phyloP scores from a whole-genome alignment of 768 basidiomycete genomes.

The Suillus luteus region DNA sequence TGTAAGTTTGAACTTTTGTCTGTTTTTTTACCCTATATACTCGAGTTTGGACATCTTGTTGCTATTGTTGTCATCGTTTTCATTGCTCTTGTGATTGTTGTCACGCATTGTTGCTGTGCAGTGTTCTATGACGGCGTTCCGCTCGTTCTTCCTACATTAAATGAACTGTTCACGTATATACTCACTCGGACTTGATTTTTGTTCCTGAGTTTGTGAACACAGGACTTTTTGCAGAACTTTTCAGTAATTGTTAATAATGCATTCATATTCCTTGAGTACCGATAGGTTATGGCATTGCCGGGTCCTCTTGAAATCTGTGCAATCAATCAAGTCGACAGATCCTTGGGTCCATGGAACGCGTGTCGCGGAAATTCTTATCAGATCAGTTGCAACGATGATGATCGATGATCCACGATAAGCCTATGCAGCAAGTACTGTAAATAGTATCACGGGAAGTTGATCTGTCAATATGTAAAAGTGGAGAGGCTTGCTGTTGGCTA shows the following conservation, averaged over 20 bases:
- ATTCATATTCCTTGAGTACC: neutral
- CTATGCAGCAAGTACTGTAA: neutral
- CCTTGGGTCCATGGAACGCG: neutral
- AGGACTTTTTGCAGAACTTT: neutral
- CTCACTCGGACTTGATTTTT: neutral
- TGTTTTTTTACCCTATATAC: neutral
- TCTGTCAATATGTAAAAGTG: neutral
- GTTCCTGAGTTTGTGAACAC: neutral
- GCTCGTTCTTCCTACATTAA: neutral
- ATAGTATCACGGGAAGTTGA: neutral
- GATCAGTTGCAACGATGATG: neutral
- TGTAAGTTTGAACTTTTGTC: neutral
- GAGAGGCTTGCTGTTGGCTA: neutral
- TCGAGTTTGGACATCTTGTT: neutral
- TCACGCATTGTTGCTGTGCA: neutral
- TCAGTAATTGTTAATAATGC: neutral
- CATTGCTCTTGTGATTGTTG: neutral
- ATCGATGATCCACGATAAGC: neutral
- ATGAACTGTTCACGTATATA: neutral
- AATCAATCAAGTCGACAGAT: neutral
- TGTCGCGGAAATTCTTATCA: neutral
- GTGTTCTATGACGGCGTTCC: neutral
- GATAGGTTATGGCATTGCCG: neutral
- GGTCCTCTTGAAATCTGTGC: neutral
- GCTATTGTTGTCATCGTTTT: neutral